These are phyloP conservation scores for Penicillium coprophilum DNA, from an alignment of 495 filamentous ascomycete species.

Conservation along the genomic window DNA sequence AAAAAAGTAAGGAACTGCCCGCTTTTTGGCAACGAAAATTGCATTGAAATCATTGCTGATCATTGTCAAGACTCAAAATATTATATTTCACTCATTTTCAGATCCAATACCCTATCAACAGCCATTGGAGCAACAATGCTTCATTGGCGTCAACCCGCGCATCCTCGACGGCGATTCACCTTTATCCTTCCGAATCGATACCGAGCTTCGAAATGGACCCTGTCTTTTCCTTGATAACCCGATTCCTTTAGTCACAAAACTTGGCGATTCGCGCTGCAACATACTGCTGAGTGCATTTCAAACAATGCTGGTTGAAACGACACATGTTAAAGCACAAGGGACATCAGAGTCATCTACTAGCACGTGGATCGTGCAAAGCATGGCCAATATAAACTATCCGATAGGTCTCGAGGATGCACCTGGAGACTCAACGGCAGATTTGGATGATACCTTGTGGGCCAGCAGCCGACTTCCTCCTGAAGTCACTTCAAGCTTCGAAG, in stretches of 20 bases:
- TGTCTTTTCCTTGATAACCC: not conserved
- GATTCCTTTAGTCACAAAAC: not conserved
- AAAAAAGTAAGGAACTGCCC: not conserved
- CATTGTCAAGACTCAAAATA: not conserved
- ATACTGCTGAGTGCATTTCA: slow-evolving; percentile 2
- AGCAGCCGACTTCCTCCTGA: not conserved
- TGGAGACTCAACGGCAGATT: not conserved
- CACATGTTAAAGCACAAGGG: slow-evolving; percentile 4
- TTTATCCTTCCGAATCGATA: not conserved
- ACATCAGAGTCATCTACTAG: not conserved
- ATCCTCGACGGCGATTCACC: not conserved
- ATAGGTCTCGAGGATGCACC: not conserved
- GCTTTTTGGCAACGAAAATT: not conserved
- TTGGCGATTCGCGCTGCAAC: not conserved
- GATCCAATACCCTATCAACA: not conserved
- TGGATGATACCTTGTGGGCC: not conserved
- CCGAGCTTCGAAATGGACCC: not conserved
- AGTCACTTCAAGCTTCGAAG: slow-evolving; percentile 5
- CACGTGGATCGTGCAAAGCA: slow-evolving; percentile 5
- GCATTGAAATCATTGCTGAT: not conserved
- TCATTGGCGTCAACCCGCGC: not conserved
- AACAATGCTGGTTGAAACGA: slow-evolving; percentile 7
- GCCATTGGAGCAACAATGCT: not conserved
- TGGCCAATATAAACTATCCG: not conserved
- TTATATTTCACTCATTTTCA: not conserved